Evolutionary conservation across 768 basidiomycete genomes (phyloP).

Genomic region (Mycena rosella): DNA sequence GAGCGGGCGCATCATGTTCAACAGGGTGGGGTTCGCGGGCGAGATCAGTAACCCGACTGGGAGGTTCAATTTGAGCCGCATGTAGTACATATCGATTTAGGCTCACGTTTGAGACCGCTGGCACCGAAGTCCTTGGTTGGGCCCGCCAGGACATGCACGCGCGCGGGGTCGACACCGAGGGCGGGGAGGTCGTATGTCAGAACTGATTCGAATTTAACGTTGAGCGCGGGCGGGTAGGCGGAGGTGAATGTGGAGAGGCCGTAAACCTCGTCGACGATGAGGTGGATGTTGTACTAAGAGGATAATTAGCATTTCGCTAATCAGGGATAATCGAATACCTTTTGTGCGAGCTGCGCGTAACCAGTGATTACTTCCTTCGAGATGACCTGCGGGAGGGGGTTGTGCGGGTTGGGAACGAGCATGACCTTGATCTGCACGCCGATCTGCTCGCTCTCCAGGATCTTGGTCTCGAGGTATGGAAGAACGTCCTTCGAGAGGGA

Average conservation of each 20-base stretch:
- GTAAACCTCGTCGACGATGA: constrained; percentile 49
- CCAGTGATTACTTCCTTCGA: constrained; percentile 39
- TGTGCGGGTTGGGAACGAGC: constrained; percentile 48
- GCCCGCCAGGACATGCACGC: constrained; percentile 46
- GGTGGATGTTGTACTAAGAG: constrained; percentile 43
- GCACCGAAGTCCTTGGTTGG: constrained; percentile 49
- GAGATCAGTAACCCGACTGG: constrained; percentile 42
- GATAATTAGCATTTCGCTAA: constrained; percentile 6
- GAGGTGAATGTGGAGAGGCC: constrained; percentile 41
- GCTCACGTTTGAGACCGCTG: constrained; percentile 41
- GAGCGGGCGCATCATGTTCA: constrained; percentile 38
- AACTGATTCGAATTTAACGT: constrained; percentile 38
- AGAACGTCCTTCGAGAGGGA: constrained; percentile 36
- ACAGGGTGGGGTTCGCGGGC: constrained; percentile 29
- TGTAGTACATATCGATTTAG: not conserved
- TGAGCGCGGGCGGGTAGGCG: constrained; percentile 33
- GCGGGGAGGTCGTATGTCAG: constrained; percentile 39
- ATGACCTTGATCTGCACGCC: constrained; percentile 42
- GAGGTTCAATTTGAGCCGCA: too few relatives aligned
- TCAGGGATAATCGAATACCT: constrained; percentile 1
- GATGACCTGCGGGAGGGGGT: constrained; percentile 43
- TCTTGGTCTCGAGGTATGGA: constrained; percentile 37
- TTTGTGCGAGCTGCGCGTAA: constrained; percentile 36
- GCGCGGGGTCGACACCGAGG: constrained; percentile 37
- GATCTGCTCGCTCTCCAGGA: constrained; percentile 30